Evolutionary conservation across 805 yeast species (phyloP).

Genomic region (Candida qinlingensis): DNA sequence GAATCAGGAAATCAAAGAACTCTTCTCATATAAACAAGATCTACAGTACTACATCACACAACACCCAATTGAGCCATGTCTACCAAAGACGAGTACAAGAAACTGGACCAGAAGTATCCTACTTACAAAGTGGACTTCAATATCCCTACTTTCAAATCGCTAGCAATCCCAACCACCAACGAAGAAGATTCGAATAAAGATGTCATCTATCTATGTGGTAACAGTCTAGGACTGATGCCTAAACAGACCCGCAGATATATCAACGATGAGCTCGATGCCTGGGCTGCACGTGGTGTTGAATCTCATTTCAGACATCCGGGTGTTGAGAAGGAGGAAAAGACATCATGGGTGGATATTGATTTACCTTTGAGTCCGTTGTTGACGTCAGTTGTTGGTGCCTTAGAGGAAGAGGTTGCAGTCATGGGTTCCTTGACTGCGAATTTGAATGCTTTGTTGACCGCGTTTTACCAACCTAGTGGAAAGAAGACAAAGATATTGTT

Average conservation of each 20-base stretch:
- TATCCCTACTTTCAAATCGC: constrained; percentile 60
- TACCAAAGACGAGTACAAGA: constrained; percentile 1
- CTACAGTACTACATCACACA: too few relatives aligned
- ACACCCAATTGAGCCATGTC: not conserved
- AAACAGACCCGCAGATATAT: constrained; percentile 50
- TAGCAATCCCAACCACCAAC: constrained; percentile 34
- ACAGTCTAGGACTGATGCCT: constrained; percentile 93
- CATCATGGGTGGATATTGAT: constrained; percentile 83
- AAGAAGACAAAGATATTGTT: constrained; percentile 64
- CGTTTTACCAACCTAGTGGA: constrained; percentile 68
- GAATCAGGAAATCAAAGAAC: too few relatives aligned
- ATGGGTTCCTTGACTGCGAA: constrained; percentile 86
- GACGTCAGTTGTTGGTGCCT: constrained; percentile 75
- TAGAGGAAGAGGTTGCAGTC: constrained; percentile 70
- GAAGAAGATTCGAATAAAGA: constrained; percentile 9
- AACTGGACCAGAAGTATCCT: constrained; percentile 21
- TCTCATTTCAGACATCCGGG: constrained; percentile 74
- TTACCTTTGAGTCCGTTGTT: constrained; percentile 64
- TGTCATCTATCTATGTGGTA: constrained; percentile 76
- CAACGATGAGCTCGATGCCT: constrained; percentile 66
- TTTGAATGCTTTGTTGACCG: constrained; percentile 64
- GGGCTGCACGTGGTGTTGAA: constrained; percentile 79
- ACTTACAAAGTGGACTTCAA: constrained; percentile 43
- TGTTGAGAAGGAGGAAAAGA: constrained; percentile 33
- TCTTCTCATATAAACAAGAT: too few relatives aligned